Conservation (phyloP, 108 stramenopile genomes). For the Bacterosira constricta region DNA sequence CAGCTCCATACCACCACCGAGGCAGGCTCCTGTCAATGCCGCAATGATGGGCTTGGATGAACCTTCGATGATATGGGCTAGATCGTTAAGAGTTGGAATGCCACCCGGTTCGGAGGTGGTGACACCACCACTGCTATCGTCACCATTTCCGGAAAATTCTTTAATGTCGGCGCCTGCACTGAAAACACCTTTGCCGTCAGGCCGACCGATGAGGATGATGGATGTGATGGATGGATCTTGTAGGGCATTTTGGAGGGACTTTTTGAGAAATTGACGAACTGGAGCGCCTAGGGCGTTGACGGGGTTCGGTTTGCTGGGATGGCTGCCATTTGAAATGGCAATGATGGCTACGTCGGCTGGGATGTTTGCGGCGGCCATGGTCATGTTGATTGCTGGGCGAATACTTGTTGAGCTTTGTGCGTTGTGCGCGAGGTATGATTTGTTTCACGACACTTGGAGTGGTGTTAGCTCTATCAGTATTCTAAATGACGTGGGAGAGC, state of each 20-base stretch:
- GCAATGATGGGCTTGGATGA: slow-evolving; percentile 94
- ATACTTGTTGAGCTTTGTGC: too few relatives aligned
- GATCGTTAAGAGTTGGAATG: slow-evolving; percentile 62
- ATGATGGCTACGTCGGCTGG: slow-evolving; percentile 31
- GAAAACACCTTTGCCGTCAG: slow-evolving; percentile 75
- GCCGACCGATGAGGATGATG: slow-evolving; percentile 85
- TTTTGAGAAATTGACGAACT: slow-evolving; percentile 48
- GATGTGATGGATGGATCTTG: slow-evolving; percentile 59
- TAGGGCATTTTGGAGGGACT: slow-evolving; percentile 42
- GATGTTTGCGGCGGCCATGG: not conserved
- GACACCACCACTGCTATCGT: not conserved
- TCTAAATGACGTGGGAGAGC: too few relatives aligned
- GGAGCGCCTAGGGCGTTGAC: slow-evolving; percentile 80
- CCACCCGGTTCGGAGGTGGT: slow-evolving; percentile 21
- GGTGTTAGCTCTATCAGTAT: too few relatives aligned
- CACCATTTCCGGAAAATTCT: slow-evolving; percentile 73
- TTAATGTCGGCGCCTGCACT: slow-evolving; percentile 98
- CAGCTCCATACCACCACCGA: slow-evolving; percentile 97
- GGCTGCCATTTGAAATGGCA: slow-evolving; percentile 42
- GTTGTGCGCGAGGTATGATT: too few relatives aligned
- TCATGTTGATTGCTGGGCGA: slow-evolving; percentile 8
- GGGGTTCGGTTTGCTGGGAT: slow-evolving; percentile 26
- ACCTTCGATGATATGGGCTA: slow-evolving; percentile 66
- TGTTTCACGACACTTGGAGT: too few relatives aligned
- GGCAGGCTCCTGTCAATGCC: slow-evolving; percentile 85